Base-by-base conservation (phyloP, 148 eudicot genomes). In the Nepenthes gracilis region DNA sequence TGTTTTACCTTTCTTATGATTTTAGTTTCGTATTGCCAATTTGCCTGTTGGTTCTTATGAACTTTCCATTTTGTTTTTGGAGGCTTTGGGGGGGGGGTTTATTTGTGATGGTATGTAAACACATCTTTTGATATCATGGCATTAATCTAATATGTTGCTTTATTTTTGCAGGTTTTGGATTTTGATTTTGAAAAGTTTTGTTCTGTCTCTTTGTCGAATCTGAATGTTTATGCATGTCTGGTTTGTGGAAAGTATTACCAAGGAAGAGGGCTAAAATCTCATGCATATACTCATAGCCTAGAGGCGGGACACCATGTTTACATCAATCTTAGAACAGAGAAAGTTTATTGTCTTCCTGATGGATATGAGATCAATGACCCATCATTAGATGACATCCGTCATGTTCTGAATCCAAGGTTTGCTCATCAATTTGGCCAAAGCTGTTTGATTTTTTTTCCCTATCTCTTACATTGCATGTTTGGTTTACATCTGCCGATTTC, bases 121-220 rank as follows among this genome's bases (percentile, higher is more conserved):
- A 23, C 23, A 23, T 23, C 23, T 23, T 23, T 23, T 23, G 23
- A 23, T 23, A 23, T 23, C 23, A 23, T 23, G 23, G 23, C 23
- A 23, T 23, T 23, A 23, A 23, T 23, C 23, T 65, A 15, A 66
- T 48, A 47, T 6, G 9, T 64, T 62, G 33, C 57, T 37, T 9
- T 55, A 34, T 23, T 67, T 43, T 23, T 77, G 72, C 79, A 93
- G 99, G 99, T 84, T 66, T 68, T 93, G 70, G 99, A 93, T 81
- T 93, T 93, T 73, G 99, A 93, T 67, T 93, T 93, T 53, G 99
- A 93, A 75, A 93, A 89, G 68, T 86, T 84, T 62, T 93, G 96
- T 64, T 93, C 96, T 0, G 91, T 93, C 40, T 93, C 99, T 51
- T 80, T 89, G 10, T 82, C 95, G 33, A 93, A 93, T 75, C 74